These are phyloP conservation scores for Lasiodiplodia sp. DNA, from an alignment of 2,329 filamentous ascomycete genomes.

Conservation along the genomic window DNA sequence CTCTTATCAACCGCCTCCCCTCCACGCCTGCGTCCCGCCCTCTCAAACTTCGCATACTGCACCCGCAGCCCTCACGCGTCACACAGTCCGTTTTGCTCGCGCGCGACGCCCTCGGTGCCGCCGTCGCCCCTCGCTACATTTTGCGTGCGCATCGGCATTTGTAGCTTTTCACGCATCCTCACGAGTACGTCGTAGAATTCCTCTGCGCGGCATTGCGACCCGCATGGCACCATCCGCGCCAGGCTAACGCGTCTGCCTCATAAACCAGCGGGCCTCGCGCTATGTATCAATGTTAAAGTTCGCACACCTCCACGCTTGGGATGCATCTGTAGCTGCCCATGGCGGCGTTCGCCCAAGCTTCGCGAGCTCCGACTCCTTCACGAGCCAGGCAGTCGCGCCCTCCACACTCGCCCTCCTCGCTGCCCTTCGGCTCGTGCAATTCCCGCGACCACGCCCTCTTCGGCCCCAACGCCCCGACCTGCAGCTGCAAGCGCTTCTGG, in stretches of 20 bases:
- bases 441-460: slow-evolving; percentile 54
- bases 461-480: slow-evolving; percentile 53
- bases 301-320: slow-evolving; percentile 19
- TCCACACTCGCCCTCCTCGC: slow-evolving; percentile 32
- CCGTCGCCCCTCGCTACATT: not conserved
- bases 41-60: not conserved
- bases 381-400: slow-evolving; percentile 27
- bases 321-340: slow-evolving; percentile 40
- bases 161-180: slow-evolving; percentile 13
- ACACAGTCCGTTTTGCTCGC: not conserved
- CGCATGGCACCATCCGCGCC: not conserved
- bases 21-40: not conserved
- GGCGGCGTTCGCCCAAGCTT: slow-evolving; percentile 43
- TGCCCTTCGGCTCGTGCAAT: slow-evolving; percentile 62
- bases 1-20: slow-evolving; percentile 16
- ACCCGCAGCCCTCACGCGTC: not conserved
- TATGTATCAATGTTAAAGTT: slow-evolving; percentile 22
- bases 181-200: slow-evolving; percentile 16
- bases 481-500: slow-evolving; percentile 64
- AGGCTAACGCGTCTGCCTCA: slow-evolving; percentile 4
- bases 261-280: slow-evolving; percentile 6
- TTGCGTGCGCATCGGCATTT: not conserved
- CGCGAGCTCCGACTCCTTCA: slow-evolving; percentile 35
- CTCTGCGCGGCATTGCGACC: slow-evolving; percentile 15
- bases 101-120: not conserved